These are phyloP conservation scores for Kodamaea neixiangensis DNA, from an alignment of 805 yeast genomes.

Conservation along the genomic window DNA sequence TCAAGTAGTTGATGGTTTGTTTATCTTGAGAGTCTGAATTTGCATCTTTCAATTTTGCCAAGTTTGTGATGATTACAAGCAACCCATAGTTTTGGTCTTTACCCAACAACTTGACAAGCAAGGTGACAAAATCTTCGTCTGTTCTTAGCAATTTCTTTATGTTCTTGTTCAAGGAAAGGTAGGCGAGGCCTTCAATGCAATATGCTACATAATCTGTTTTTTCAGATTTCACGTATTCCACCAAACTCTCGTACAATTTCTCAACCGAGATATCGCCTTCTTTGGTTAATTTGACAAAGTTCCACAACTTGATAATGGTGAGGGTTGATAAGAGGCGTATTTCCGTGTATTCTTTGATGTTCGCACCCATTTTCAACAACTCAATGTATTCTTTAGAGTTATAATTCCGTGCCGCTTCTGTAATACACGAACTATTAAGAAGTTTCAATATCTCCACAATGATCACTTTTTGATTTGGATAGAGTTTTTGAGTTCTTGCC, in stretches of 20 bases:
- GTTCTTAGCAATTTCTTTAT: conserved; percentile 35
- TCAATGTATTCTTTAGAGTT: conserved; percentile 47
- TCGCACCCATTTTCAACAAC: conserved; percentile 40
- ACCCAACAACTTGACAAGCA: conserved; percentile 16
- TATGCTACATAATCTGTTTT: conserved; percentile 5
- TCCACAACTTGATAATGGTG: conserved; percentile 60
- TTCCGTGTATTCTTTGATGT: conserved; percentile 14
- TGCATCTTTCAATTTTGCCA: conserved; percentile 33
- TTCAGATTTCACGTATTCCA: conserved; percentile 2
- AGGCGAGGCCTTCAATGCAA: conserved; percentile 51
- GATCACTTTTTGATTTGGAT: conserved; percentile 1
- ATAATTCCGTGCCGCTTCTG: conserved; percentile 49
- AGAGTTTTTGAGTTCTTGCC: not conserved
- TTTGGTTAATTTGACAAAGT: conserved; percentile 36
- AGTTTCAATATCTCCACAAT: conserved; percentile 19
- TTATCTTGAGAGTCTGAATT: conserved; percentile 27
- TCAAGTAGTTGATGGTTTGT: conserved; percentile 37
- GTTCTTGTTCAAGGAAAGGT: conserved; percentile 39
- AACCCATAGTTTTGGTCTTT: conserved; percentile 36
- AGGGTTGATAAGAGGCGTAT: conserved; percentile 42
- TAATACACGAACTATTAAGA: conserved; percentile 46
- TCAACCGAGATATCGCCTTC: conserved; percentile 10
- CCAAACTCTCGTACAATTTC: conserved; percentile 2
- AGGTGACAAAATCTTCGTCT: conserved; percentile 32
- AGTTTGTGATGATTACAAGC: conserved; percentile 41